phyloP scores from a whole-genome alignment of 2,329 filamentous ascomycete species.

The Pleomassaria siparia region DNA sequence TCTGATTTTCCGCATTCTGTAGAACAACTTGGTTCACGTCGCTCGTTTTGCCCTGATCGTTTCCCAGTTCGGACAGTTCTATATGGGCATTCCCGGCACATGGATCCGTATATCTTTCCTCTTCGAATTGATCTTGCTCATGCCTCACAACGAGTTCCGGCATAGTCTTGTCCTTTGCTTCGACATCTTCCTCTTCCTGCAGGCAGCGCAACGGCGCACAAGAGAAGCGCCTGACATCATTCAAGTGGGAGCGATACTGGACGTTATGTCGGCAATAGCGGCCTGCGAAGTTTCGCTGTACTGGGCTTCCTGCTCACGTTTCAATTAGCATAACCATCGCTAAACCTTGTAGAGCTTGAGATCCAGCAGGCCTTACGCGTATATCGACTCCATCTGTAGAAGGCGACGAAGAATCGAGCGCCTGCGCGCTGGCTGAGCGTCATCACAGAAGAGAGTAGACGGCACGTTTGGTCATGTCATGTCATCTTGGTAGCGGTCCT shows the following conservation, averaged over 20 bases:
- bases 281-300: not conserved
- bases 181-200: not conserved
- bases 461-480: not conserved
- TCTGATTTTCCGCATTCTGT: no score
- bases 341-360: not conserved
- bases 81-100: not conserved
- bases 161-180: not conserved
- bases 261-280: not conserved
- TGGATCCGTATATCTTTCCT: not conserved
- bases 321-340: not conserved
- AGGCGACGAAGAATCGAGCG: conserved; percentile 46
- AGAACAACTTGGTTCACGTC: no score
- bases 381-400: conserved; percentile 46
- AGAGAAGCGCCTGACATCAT: not conserved
- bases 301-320: not conserved
- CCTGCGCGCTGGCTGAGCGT: conserved; percentile 12
- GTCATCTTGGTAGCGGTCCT: not conserved
- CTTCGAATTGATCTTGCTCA: not conserved
- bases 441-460: conserved; percentile 4
- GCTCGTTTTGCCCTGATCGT: not conserved
- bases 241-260: not conserved
- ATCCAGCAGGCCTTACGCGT: conserved; percentile 24
- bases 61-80: not conserved
- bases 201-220: not conserved
- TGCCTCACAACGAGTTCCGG: not conserved